Conservation (phyloP, 192 early-diverging fungal genomes). For the Mortierella alpina region DNA sequence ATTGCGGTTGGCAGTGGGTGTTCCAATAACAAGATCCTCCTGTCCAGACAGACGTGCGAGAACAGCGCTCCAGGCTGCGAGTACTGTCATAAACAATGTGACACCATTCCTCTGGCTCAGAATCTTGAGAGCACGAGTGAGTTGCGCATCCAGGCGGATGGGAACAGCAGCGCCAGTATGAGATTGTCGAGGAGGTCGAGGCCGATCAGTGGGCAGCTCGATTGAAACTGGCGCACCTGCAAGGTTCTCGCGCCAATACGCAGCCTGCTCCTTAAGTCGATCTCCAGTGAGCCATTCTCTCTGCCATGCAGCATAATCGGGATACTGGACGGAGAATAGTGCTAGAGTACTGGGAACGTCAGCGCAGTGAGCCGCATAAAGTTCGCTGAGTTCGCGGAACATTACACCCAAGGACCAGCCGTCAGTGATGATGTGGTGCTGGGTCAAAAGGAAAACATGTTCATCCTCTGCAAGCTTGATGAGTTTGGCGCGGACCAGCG, state of each 20-base stretch:
- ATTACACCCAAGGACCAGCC: too few relatives aligned
- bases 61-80: slow-evolving; percentile 2
- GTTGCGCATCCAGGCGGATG: neutral
- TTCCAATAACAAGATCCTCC: slow-evolving; percentile 8
- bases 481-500: too few relatives aligned
- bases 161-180: neutral
- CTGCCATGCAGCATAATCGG: slow-evolving; percentile 1
- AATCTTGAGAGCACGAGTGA: neutral
- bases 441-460: too few relatives aligned
- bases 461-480: too few relatives aligned
- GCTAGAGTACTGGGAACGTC: neutral
- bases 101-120: neutral
- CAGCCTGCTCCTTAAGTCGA: neutral
- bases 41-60: slow-evolving; percentile 4
- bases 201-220: too few relatives aligned
- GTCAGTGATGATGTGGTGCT: too few relatives aligned
- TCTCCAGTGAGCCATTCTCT: neutral
- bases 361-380: neutral
- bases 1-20: slow-evolving; percentile 10
- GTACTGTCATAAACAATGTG: slow-evolving; percentile 1
- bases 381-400: too few relatives aligned
- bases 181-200: too few relatives aligned
- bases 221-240: too few relatives aligned
- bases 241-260: too few relatives aligned
- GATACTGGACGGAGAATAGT: neutral